Evolutionary conservation across 2,329 filamentous ascomycete species (phyloP), one percentile per base, ranked within the genome.

Genomic region (Talaromyces sp.): DNA sequence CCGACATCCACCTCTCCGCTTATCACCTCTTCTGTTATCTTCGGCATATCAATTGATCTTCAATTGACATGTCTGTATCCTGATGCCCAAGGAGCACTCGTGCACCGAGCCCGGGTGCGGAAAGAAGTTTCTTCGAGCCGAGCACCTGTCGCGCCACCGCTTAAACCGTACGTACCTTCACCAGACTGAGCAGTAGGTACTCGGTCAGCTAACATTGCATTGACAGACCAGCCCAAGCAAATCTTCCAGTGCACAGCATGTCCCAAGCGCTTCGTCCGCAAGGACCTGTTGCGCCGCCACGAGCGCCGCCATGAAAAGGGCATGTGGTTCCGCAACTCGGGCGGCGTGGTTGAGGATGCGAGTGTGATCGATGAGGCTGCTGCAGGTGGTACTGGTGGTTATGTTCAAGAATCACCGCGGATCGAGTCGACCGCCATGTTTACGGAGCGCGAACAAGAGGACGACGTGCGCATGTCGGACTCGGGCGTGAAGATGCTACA

Each of bases 241-340:
- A 65, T 67, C 32, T 67, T 62, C 53, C 63, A 66, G 55, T 66
- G 66, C 38, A 13, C 56, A 5, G 55, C 58, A 43, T 69, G 64
- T 53, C 62, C 64, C 3, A 66, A 68, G 58, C 53, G 62, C 49
- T 68, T 67, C 61, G 62, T 70, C 46, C 66, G 62, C 49, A 65
- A 64, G 56, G 68, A 70, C 58, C 58, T 69, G n/a, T 59, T 70
- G 24, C 63, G 65, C 24, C 62, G 69, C 46, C 69, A 70, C 57
- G 60, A 68, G 41, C 64, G 65, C 56, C 65, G 68, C 38, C 69
- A 71, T 64, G 67, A 67, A 35, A 63, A 62, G 52, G 69, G 69
- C 24, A 70, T 70, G 69, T 67, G 61, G 59, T 67, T 63, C 60
- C 65, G 67, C 32, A 70, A 69, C 26, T 68, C 64, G 24, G 68